These are phyloP conservation scores for Neofusicoccum laricinum DNA, from an alignment of 2,329 filamentous ascomycete species.

Conservation along the genomic window DNA sequence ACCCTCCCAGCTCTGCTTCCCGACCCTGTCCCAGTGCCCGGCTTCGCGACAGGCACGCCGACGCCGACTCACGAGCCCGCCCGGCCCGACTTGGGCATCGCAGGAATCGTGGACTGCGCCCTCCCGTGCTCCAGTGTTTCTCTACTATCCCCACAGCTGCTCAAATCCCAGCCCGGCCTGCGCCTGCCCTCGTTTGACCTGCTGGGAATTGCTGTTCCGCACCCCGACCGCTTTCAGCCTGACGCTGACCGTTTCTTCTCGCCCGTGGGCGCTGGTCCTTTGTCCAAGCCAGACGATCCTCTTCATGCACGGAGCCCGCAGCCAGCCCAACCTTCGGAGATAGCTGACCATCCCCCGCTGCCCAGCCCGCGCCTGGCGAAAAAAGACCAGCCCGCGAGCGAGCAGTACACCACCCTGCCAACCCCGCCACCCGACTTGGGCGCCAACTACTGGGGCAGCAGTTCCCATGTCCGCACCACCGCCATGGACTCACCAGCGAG, in stretches of 20 bases:
- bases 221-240: constrained; percentile 38
- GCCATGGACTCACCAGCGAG: constrained; percentile 39
- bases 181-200: constrained; percentile 54
- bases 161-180: constrained; percentile 25
- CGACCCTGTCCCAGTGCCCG: constrained; percentile 12
- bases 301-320: constrained; percentile 38
- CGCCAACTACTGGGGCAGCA: constrained; percentile 38
- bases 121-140: not conserved
- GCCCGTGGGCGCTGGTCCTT: constrained; percentile 33
- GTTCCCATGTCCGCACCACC: constrained; percentile 34
- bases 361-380: not conserved
- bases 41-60: constrained; percentile 4
- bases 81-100: constrained; percentile 12
- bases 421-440: constrained; percentile 46
- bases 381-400: not conserved
- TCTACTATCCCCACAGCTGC: constrained; percentile 5
- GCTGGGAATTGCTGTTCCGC: constrained; percentile 49
- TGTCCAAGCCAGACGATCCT: constrained; percentile 39
- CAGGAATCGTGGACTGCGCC: constrained; percentile 1
- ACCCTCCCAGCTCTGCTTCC: not conserved
- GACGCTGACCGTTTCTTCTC: constrained; percentile 28
- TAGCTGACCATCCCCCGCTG: constrained; percentile 1
- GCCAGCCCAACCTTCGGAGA: constrained; percentile 19
- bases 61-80: constrained; percentile 3
- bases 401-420: constrained; percentile 39